A percentile compares a stretch with the other conserved stretches of the same genome.
These are phyloP conservation scores for Gloeophyllum trabeum DNA, from an alignment of 768 basidiomycete genomes.

Conservation along the genomic window DNA sequence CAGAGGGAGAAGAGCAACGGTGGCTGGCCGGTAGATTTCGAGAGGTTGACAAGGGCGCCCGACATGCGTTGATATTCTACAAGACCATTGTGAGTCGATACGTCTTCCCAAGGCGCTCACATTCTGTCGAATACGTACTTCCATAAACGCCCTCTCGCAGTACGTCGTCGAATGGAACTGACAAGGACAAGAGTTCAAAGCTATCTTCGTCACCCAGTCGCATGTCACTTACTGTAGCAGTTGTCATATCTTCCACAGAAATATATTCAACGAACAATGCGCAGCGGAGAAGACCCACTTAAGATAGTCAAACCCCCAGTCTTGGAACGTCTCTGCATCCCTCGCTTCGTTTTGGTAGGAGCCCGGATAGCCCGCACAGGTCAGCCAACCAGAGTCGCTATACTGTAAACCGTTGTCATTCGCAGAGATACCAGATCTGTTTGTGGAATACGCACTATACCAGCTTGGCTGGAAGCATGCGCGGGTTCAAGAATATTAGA, in stretches of 20 bases:
- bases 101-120: constrained; percentile 48
- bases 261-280: not conserved
- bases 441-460: constrained; percentile 33
- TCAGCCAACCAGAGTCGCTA: constrained; percentile 60
- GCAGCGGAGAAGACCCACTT: constrained; percentile 29
- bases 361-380: constrained; percentile 53
- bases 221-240: constrained; percentile 32
- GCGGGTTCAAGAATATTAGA: no score
- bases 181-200: no score
- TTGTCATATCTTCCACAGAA: constrained; percentile 39
- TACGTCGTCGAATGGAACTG: constrained; percentile 47
- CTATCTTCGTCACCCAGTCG: constrained; percentile 1
- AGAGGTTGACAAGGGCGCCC: constrained; percentile 39
- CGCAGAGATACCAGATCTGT: not conserved
- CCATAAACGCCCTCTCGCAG: constrained; percentile 45
- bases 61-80: constrained; percentile 53
- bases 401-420: constrained; percentile 27
- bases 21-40: constrained; percentile 34
- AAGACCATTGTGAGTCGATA: no score
- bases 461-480: constrained; percentile 33
- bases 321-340: constrained; percentile 44
- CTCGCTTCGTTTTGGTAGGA: constrained; percentile 53
- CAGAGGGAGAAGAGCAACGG: constrained; percentile 53
- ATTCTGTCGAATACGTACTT: constrained; percentile 37
- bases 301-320: constrained; percentile 57